Evolutionary conservation across 2,329 filamentous ascomycete genomes (phyloP).

Genomic region (Sarocladiaceae sp.): DNA sequence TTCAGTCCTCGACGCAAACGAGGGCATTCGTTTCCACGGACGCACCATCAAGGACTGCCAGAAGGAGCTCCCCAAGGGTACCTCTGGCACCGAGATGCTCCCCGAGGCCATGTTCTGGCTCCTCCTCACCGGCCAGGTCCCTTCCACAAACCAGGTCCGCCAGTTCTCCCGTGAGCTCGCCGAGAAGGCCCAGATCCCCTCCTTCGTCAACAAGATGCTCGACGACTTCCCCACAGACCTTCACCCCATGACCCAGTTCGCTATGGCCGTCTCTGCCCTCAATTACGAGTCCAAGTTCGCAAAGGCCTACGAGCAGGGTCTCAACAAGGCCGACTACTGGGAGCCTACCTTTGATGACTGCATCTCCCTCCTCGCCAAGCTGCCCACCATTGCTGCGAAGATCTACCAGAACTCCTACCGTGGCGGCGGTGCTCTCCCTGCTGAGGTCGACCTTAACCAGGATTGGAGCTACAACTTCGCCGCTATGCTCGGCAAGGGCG

Average conservation of each 20-base stretch:
- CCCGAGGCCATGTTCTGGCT: slow-evolving; percentile 99
- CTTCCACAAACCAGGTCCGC: slow-evolving; percentile 76
- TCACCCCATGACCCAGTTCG: slow-evolving; percentile 98
- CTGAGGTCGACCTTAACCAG: slow-evolving; percentile 74
- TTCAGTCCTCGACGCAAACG: slow-evolving; percentile 91
- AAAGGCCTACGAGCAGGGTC: slow-evolving; percentile 82
- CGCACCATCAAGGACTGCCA: slow-evolving; percentile 98
- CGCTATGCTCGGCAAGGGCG: slow-evolving; percentile 87
- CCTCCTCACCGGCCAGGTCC: slow-evolving; percentile 87
- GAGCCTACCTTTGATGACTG: slow-evolving; percentile 95
- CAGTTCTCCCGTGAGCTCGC: slow-evolving; percentile 81
- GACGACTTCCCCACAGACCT: slow-evolving; percentile 85
- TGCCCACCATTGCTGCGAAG: slow-evolving; percentile 93
- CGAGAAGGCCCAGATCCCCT: slow-evolving; percentile 76
- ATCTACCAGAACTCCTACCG: slow-evolving; percentile 92
- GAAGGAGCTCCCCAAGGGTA: slow-evolving; percentile 86
- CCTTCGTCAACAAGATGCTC: slow-evolving; percentile 82
- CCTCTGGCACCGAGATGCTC: slow-evolving; percentile 90
- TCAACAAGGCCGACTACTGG: slow-evolving; percentile 98
- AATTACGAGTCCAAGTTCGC: slow-evolving; percentile 94
- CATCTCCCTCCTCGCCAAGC: slow-evolving; percentile 90
- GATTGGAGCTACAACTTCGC: slow-evolving; percentile 99
- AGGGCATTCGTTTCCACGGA: slow-evolving; percentile 97
- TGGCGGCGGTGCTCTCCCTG: slow-evolving; percentile 68
- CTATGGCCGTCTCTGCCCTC: slow-evolving; percentile 90